phyloP scores from a whole-genome alignment of 192 early-diverging fungal species.

The Endogone sp. region DNA sequence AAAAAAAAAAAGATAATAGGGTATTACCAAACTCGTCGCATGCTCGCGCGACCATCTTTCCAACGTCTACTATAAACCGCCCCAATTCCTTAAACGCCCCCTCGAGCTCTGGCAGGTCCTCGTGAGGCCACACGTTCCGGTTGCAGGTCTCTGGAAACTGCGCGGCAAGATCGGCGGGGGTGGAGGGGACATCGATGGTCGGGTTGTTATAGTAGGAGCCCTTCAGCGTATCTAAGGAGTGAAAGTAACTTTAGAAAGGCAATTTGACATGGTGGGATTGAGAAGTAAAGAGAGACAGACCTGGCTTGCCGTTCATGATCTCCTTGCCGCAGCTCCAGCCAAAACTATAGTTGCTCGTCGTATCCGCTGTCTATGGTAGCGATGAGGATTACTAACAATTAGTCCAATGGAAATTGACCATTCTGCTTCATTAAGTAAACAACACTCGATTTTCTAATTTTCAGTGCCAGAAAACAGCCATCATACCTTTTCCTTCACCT shows the following conservation, averaged over 20 bases:
- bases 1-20: too few species aligned
- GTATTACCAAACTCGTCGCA: conserved; percentile 56
- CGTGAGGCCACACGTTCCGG: conserved; percentile 57
- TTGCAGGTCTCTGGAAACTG: conserved; percentile 49
- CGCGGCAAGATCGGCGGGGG: conserved; percentile 23
- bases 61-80: conserved; percentile 50
- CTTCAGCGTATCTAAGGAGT: conserved; percentile 39
- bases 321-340: conserved; percentile 74
- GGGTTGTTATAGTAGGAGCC: conserved; percentile 65
- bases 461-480: background rate
- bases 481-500: conserved; percentile 26
- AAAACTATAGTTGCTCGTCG: conserved; percentile 50
- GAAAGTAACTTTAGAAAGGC: too few species aligned
- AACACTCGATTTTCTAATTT: too few species aligned
- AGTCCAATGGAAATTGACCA: background rate
- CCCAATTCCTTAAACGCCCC: conserved; percentile 55
- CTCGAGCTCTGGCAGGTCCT: conserved; percentile 48
- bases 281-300: conserved; percentile 17
- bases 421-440: too few species aligned
- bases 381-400: background rate
- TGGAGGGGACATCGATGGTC: conserved; percentile 32
- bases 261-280: too few species aligned
- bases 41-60: conserved; percentile 46
- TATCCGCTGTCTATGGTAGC: conserved; percentile 32
- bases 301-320: conserved; percentile 60